Conservation (phyloP, 345 rosid species). For the Salix brachista region DNA sequence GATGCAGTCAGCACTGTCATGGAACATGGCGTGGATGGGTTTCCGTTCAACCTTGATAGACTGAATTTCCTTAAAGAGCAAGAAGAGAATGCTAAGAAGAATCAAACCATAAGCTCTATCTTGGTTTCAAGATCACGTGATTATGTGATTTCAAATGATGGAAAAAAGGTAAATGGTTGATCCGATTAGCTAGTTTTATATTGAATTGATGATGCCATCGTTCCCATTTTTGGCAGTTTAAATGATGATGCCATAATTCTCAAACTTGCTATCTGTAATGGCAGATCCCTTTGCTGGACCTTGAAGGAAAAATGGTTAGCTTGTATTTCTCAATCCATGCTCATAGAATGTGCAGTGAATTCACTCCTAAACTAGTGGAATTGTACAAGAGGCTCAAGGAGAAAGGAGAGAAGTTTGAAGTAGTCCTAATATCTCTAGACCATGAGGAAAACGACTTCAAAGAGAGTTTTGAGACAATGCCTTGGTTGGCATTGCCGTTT, state of each 20-base stretch:
- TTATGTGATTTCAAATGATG: slow-evolving; percentile 29
- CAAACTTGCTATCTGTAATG: neutral
- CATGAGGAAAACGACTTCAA: slow-evolving; percentile 51
- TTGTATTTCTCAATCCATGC: slow-evolving; percentile 42
- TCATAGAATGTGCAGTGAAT: slow-evolving; percentile 29
- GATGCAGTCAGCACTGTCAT: slow-evolving; percentile 14
- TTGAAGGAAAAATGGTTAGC: slow-evolving; percentile 63
- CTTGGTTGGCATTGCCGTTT: slow-evolving; percentile 72
- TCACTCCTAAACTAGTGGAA: slow-evolving; percentile 49
- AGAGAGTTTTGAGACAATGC: slow-evolving; percentile 43
- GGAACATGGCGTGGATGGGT: slow-evolving; percentile 32
- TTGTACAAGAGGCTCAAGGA: slow-evolving; percentile 48
- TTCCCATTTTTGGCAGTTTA: too few species aligned
- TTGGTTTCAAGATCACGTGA: slow-evolving; percentile 23
- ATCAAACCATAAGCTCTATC: slow-evolving; percentile 29
- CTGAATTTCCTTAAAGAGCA: slow-evolving; percentile 14
- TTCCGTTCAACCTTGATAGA: slow-evolving; percentile 25
- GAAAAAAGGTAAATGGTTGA: slow-evolving; percentile 19
- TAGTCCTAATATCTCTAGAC: slow-evolving; percentile 59
- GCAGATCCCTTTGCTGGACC: slow-evolving; percentile 56
- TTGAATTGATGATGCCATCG: neutral
- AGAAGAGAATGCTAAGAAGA: slow-evolving; percentile 32
- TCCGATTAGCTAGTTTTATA: neutral
- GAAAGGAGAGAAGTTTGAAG: slow-evolving; percentile 52
- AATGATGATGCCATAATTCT: neutral